Conservation (phyloP, 2,329 filamentous ascomycete genomes). For the Zymoseptoria pseudotritici region DNA sequence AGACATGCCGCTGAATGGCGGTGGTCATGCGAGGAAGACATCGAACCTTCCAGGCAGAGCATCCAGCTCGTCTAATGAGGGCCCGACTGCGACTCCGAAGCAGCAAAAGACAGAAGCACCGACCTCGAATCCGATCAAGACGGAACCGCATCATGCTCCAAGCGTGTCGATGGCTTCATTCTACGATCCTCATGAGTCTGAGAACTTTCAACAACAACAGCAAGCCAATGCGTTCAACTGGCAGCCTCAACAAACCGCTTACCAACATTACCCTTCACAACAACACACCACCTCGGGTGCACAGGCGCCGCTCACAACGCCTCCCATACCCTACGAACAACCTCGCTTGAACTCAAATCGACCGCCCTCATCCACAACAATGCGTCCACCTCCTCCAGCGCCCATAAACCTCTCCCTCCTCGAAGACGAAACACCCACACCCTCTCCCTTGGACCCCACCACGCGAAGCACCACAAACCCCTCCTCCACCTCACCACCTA, state of each 20-base stretch:
- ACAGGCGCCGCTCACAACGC: not conserved
- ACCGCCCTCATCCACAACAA: conserved; percentile 19
- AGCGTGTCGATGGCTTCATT: conserved; percentile 32
- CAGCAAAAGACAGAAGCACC: conserved; percentile 3
- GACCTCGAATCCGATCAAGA: conserved; percentile 25
- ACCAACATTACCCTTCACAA: not conserved
- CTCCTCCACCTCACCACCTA: not conserved
- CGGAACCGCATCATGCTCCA: conserved; percentile 29
- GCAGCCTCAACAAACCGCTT: not conserved
- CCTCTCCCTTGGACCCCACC: not conserved
- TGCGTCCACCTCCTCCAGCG: conserved; percentile 31
- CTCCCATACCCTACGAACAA: not conserved
- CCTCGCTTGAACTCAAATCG: not conserved
- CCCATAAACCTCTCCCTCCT: conserved; percentile 50
- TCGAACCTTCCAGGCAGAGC: conserved; percentile 17
- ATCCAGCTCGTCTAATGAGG: conserved; percentile 20
- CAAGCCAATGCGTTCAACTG: not conserved
- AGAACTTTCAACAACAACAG: not conserved
- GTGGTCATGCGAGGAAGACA: conserved; percentile 66
- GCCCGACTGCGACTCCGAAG: conserved; percentile 23
- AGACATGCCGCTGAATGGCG: conserved; percentile 78
- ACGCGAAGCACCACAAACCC: not conserved
- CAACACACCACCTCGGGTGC: not conserved
- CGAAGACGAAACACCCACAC: conserved; percentile 40
- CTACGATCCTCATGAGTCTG: conserved; percentile 33